phyloP scores from a whole-genome alignment of 192 early-diverging fungal genomes.

The Umbelopsis sp. region DNA sequence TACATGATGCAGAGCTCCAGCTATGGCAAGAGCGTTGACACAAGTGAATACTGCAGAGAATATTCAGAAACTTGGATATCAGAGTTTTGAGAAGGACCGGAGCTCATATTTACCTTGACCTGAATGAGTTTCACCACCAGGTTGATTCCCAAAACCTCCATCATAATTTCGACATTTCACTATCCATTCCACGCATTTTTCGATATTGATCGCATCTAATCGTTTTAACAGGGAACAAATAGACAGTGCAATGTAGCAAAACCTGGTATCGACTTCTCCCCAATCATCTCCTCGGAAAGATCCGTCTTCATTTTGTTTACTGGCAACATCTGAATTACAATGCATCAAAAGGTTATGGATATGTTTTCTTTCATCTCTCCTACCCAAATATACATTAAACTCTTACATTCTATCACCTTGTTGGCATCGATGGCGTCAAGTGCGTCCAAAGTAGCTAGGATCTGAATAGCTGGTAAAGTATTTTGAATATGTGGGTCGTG shows the following conservation, averaged over 20 bases:
- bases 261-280: slow-evolving; percentile 95
- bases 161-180: slow-evolving; percentile 89
- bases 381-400: too few species aligned
- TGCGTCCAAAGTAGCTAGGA: slow-evolving; percentile 80
- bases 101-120: slow-evolving; percentile 60
- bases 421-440: slow-evolving; percentile 72
- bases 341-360: background rate
- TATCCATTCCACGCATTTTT: slow-evolving; percentile 72
- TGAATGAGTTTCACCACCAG: slow-evolving; percentile 91
- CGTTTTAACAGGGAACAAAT: slow-evolving; percentile 75
- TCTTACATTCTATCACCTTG: slow-evolving; percentile 70
- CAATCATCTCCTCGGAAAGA: slow-evolving; percentile 90
- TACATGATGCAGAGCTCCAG: slow-evolving; percentile 73
- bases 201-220: slow-evolving; percentile 64
- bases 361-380: too few species aligned
- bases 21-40: slow-evolving; percentile 85
- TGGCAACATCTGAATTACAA: slow-evolving; percentile 57
- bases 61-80: background rate
- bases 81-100: background rate
- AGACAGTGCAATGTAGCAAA: slow-evolving; percentile 84
- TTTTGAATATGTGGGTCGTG: slow-evolving; percentile 93
- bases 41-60: slow-evolving; percentile 77
- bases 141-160: slow-evolving; percentile 90
- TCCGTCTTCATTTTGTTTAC: slow-evolving; percentile 65
- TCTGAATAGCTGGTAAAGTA: slow-evolving; percentile 90